Evolutionary conservation across 768 basidiomycete species (phyloP), one percentile per base, ranked within the genome.

Genomic region (Neoboletus subvelutipes): DNA sequence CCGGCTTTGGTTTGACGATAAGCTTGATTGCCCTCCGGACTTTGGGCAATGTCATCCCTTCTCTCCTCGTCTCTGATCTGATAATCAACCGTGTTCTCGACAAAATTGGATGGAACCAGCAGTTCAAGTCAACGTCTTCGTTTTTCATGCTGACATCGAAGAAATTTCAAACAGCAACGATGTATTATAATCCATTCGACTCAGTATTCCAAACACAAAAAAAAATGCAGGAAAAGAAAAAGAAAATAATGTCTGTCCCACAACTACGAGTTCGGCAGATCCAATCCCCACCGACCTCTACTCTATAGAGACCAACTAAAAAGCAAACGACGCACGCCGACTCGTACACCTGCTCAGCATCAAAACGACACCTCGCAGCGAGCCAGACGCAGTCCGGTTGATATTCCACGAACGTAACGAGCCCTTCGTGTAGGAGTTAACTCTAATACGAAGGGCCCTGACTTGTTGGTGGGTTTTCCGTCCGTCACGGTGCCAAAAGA

Each of bases 371-470:
- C 70, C 66, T 57, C 57, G 64, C 73, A 78, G 85, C 80, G 77
- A 71, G 70, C 70, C 67, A 60, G 5, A 64, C 61, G 64, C 64
- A 56, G 72, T 66, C 71, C 65, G 59, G 57, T 84, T 57, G 58
- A 74, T 87, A 60, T 87, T 82, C 85, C 85, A 87, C 78, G 75
- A 83, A 81, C 84, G 84, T 87, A 87, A 87, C 85, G 86, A 81
- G 76, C 80, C 77, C 80, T 74, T 66, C 77, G 73, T 73, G 74
- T 82, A 39, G 40, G 64, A 10, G 28, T 7, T 39, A 65, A n/a
- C 4, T 55, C 65, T 39, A 67, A 62, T 69, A 76, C 77, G 75
- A 73, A 58, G 77, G 75, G 78, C 80, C 85, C 86, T 87, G 85
- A 87, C 85, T 82, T 75, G 77, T 83, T 80, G 60, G 65, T 72